These are phyloP conservation scores for Trametes hirsuta DNA, from an alignment of 1,284 basidiomycete genomes.

Conservation along the genomic window DNA sequence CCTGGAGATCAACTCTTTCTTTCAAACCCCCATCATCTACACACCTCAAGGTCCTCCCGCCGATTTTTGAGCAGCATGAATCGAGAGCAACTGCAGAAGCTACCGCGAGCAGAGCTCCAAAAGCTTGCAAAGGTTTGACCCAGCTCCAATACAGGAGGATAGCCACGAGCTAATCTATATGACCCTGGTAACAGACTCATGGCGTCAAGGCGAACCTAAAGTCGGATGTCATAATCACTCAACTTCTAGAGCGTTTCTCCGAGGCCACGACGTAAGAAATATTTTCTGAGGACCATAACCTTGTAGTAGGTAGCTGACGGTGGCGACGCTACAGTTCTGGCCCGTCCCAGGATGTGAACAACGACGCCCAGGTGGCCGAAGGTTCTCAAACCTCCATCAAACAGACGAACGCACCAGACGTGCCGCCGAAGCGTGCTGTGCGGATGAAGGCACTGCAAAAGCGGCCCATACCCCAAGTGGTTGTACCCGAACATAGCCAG, in stretches of 20 bases:
- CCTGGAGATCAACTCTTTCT: not conserved
- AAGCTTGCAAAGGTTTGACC: slow-evolving; percentile 6
- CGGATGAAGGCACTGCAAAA: too few species aligned
- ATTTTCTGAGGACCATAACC: too few species aligned
- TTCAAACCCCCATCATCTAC: not conserved
- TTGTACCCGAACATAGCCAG: too few species aligned
- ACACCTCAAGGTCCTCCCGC: not conserved
- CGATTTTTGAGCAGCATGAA: not conserved
- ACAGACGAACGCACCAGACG: too few species aligned
- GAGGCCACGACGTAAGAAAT: not conserved
- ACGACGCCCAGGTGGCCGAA: too few species aligned
- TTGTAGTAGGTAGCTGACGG: too few species aligned
- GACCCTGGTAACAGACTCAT: not conserved
- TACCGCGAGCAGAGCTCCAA: slow-evolving; percentile 9
- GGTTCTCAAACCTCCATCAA: too few species aligned
- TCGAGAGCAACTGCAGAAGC: not conserved
- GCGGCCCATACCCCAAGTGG: too few species aligned
- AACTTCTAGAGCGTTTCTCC: not conserved
- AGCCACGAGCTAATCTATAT: not conserved
- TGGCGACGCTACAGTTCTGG: too few species aligned
- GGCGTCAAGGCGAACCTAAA: slow-evolving; percentile 9
- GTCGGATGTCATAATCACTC: slow-evolving; percentile 1
- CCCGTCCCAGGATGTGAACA: too few species aligned
- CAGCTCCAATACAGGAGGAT: not conserved
- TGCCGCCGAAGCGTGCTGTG: too few species aligned